Evolutionary conservation across 2,329 filamentous ascomycete species (phyloP).

Genomic region (Uncinocarpus reesii): DNA sequence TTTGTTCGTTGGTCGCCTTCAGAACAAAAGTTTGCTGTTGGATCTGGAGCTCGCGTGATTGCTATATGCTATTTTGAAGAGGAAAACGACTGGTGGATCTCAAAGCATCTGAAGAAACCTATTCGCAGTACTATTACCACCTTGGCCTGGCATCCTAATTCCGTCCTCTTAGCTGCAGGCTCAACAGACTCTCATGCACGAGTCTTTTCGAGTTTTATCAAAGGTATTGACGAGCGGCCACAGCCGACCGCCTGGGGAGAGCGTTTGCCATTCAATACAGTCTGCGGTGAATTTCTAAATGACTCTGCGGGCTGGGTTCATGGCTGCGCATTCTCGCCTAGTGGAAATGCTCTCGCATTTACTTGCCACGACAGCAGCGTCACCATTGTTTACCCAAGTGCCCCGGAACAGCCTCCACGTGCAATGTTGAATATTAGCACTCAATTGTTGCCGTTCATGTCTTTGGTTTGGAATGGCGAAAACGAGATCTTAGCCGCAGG

Average conservation of each 20-base stretch:
- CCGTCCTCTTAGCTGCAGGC: constrained; percentile 82
- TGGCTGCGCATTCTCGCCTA: constrained; percentile 83
- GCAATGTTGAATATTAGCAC: constrained; percentile 87
- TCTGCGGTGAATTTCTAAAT: constrained; percentile 93
- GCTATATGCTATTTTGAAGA: constrained; percentile 98
- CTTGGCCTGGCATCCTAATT: constrained; percentile 95
- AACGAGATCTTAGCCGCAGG: constrained; percentile 90
- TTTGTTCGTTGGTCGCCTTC: constrained; percentile 96
- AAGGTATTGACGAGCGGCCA: constrained; percentile 78
- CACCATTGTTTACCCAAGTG: constrained; percentile 89
- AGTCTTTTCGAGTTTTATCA: constrained; percentile 92
- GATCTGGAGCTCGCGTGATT: constrained; percentile 88
- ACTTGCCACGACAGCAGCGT: constrained; percentile 92
- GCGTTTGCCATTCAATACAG: constrained; percentile 91
- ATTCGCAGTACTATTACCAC: constrained; percentile 95
- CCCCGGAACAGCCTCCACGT: constrained; percentile 75
- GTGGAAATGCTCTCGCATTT: constrained; percentile 86
- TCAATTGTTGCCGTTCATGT: constrained; percentile 83
- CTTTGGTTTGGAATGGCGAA: constrained; percentile 83
- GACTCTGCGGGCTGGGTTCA: constrained; percentile 96
- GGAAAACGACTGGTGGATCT: constrained; percentile 99
- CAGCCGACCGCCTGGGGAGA: constrained; percentile 89
- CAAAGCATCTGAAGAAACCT: constrained; percentile 98
- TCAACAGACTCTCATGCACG: constrained; percentile 95
- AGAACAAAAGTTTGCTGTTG: constrained; percentile 95